A percentile compares a stretch with the other conserved stretches of the same genome.
These are phyloP conservation scores for Tylopilus rubrobrunneus DNA, from an alignment of 768 basidiomycete genomes.

Conservation along the genomic window DNA sequence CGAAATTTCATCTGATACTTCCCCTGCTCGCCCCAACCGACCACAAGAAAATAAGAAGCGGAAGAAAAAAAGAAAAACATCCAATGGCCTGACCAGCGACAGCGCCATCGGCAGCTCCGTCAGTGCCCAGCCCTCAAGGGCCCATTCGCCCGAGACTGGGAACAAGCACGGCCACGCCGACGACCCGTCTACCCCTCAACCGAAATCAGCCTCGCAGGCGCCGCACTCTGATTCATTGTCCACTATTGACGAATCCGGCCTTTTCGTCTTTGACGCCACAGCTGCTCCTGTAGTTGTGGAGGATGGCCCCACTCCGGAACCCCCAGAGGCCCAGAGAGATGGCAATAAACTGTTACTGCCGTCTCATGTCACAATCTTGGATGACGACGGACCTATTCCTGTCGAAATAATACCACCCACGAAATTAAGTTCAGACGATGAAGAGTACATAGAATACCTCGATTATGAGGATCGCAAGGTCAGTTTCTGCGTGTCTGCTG, in stretches of 20 bases:
- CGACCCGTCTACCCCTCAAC: slow-evolving; percentile 13
- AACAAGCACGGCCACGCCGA: slow-evolving; percentile 1
- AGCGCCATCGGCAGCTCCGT: slow-evolving; percentile 13
- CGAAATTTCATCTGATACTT: slow-evolving; percentile 28
- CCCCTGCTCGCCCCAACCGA: slow-evolving; percentile 1
- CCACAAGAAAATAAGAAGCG: slow-evolving; percentile 20
- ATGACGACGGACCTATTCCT: slow-evolving; percentile 31
- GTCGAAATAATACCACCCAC: slow-evolving; percentile 45
- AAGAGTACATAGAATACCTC: slow-evolving; percentile 73
- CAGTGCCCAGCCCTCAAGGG: slow-evolving; percentile 14
- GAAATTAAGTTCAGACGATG: slow-evolving; percentile 44
- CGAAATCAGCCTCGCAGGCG: slow-evolving; percentile 30
- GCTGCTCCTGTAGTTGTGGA: slow-evolving; percentile 36
- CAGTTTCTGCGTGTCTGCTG: slow-evolving; percentile 12
- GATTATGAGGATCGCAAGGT: slow-evolving; percentile 69
- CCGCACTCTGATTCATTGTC: slow-evolving; percentile 15
- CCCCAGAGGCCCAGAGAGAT: slow-evolving; percentile 18
- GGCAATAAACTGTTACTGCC: slow-evolving; percentile 50
- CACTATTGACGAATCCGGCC: slow-evolving; percentile 11
- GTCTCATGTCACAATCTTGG: slow-evolving; percentile 60
- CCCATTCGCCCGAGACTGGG: slow-evolving; percentile 15
- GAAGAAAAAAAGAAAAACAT: slow-evolving; percentile 25
- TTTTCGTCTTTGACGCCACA: slow-evolving; percentile 51
- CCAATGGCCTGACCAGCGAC: slow-evolving; percentile 15
- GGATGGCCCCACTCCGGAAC: slow-evolving; percentile 7